phyloP scores from a whole-genome alignment of 345 rosid genomes.

The Syzygium grande region DNA sequence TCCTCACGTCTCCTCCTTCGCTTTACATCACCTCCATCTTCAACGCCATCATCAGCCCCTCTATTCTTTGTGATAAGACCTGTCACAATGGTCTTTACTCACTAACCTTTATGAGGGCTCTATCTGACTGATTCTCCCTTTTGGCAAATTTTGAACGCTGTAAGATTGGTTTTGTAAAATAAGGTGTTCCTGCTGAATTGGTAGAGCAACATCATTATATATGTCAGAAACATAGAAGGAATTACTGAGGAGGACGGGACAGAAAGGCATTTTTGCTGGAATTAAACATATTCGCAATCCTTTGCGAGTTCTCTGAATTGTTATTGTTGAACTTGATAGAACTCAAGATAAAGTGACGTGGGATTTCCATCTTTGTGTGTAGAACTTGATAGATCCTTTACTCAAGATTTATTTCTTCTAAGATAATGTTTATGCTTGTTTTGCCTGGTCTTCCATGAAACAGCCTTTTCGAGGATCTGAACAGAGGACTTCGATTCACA shows the following conservation, averaged over 20 bases:
- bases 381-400: no score
- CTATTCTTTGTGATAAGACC: conserved; percentile 52
- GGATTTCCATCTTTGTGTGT: not conserved
- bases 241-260: not conserved
- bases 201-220: not conserved
- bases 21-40: no score
- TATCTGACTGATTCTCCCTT: not conserved
- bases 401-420: not conserved
- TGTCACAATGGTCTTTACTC: conserved; percentile 68
- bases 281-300: not conserved
- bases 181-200: not conserved
- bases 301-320: not conserved
- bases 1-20: no score
- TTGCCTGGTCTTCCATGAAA: not conserved
- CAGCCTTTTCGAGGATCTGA: not conserved
- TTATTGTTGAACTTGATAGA: not conserved
- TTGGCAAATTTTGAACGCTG: conserved; percentile 4
- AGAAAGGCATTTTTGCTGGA: not conserved
- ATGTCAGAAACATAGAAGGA: not conserved
- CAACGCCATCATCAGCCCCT: no score
- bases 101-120: not conserved
- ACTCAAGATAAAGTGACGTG: not conserved
- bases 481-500: not conserved
- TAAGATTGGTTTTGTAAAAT: conserved; percentile 2
- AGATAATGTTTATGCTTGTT: not conserved